Conservation (phyloP, 345 rosid genomes). For the Raphanus raphanistrum region DNA sequence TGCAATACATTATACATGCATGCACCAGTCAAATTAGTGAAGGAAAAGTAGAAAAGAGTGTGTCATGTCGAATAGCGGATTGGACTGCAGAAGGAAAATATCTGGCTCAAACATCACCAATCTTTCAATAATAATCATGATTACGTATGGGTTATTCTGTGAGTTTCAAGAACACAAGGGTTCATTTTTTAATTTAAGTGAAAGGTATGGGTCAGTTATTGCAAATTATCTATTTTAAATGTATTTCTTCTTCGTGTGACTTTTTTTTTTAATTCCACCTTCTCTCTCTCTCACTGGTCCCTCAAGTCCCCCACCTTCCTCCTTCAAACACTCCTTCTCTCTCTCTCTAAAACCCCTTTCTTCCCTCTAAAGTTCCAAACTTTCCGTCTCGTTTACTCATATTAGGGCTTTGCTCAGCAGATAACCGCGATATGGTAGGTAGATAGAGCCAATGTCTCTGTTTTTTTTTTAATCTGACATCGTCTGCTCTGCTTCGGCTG, state of each 20-base stretch:
- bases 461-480: neutral
- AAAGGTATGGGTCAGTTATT: neutral
- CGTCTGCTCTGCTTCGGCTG: neutral
- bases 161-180: neutral
- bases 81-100: neutral
- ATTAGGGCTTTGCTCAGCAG: neutral
- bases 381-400: neutral
- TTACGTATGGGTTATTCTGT: neutral
- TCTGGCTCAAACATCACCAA: neutral
- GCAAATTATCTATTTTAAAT: neutral
- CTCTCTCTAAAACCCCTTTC: conserved; percentile 23
- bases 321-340: neutral
- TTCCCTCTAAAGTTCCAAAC: conserved; percentile 19
- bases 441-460: neutral
- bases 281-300: conserved; percentile 20
- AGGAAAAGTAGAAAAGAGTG: neutral
- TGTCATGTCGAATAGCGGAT: neutral
- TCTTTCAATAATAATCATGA: neutral
- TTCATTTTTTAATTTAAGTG: neutral
- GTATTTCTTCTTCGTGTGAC: conserved; percentile 16
- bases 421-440: conserved; percentile 14
- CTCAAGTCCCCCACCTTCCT: conserved; percentile 28
- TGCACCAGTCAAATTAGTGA: neutral
- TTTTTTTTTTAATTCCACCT: neutral
- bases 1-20: neutral